phyloP scores from a whole-genome alignment of 768 basidiomycete species.

The Termitomyces sp. region DNA sequence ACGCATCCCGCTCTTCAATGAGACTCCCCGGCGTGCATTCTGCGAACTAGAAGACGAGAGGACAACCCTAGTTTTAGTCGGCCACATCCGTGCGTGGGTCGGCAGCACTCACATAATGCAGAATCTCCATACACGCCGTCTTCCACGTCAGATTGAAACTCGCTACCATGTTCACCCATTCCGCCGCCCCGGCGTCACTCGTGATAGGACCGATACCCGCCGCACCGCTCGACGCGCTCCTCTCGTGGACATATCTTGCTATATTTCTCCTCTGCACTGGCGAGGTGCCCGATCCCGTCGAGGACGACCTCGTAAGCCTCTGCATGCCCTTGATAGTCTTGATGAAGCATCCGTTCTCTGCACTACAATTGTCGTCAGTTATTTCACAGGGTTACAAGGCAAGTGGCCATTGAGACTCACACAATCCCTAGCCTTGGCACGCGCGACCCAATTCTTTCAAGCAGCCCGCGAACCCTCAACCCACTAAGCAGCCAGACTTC shows the following conservation, averaged over 20 bases:
- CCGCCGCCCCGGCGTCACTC: not conserved
- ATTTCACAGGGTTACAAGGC: no score
- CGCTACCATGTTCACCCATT: slow-evolving; percentile 80
- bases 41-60: slow-evolving; percentile 69
- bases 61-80: no score
- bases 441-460: slow-evolving; percentile 57
- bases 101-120: slow-evolving; percentile 73
- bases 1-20: slow-evolving; percentile 78
- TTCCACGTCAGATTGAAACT: slow-evolving; percentile 83
- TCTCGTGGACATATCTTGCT: not conserved
- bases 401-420: no score
- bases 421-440: slow-evolving; percentile 73
- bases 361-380: slow-evolving; percentile 30
- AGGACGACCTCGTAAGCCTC: slow-evolving; percentile 6
- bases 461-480: slow-evolving; percentile 51
- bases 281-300: not conserved
- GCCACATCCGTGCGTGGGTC: no score
- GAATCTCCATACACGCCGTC: slow-evolving; percentile 70
- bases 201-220: not conserved
- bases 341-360: slow-evolving; percentile 87
- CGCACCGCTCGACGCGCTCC: not conserved
- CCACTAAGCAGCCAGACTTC: slow-evolving; percentile 84
- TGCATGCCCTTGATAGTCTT: slow-evolving; percentile 35
- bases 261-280: not conserved
- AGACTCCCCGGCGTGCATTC: slow-evolving; percentile 86